phyloP scores from a whole-genome alignment of 129 eudicot genomes.

The Arctium lappa region DNA sequence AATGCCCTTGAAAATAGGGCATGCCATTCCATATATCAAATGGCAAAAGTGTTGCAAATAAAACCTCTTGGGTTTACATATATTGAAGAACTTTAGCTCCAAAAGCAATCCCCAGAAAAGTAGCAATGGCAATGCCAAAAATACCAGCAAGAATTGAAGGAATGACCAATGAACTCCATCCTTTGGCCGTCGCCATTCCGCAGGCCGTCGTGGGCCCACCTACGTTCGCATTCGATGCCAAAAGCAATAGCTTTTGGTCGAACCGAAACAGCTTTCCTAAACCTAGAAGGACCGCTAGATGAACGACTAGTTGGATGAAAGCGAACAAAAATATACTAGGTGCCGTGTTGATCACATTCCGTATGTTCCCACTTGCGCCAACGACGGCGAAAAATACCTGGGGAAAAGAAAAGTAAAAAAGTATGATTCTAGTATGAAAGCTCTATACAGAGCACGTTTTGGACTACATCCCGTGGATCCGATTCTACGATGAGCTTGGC shows the following conservation, averaged over 20 bases:
- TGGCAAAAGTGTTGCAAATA: background rate
- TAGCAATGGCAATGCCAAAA: slow-evolving; percentile 62
- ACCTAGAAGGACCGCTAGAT: slow-evolving; percentile 61
- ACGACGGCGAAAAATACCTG: slow-evolving; percentile 62
- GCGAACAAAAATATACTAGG: slow-evolving; percentile 66
- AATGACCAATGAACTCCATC: slow-evolving; percentile 56
- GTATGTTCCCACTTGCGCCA: slow-evolving; percentile 60
- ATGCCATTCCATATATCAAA: background rate
- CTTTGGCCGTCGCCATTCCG: slow-evolving; percentile 74
- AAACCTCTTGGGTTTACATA: slow-evolving; percentile 29
- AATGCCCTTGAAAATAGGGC: background rate
- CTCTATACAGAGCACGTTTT: too few species aligned
- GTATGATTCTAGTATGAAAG: background rate
- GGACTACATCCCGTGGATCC: too few species aligned
- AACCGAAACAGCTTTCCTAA: slow-evolving; percentile 50
- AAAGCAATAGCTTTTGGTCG: slow-evolving; percentile 44
- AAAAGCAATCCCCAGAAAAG: slow-evolving; percentile 61
- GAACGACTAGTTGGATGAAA: slow-evolving; percentile 50
- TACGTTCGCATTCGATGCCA: slow-evolving; percentile 78
- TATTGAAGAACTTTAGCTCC: slow-evolving; percentile 41
- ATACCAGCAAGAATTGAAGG: slow-evolving; percentile 75
- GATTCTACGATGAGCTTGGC: too few species aligned
- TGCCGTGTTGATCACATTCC: slow-evolving; percentile 55
- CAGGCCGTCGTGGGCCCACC: slow-evolving; percentile 80
- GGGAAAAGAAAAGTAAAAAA: background rate